Base-by-base conservation (phyloP, 2,329 filamentous ascomycete species). In the Alternaria longipes region DNA sequence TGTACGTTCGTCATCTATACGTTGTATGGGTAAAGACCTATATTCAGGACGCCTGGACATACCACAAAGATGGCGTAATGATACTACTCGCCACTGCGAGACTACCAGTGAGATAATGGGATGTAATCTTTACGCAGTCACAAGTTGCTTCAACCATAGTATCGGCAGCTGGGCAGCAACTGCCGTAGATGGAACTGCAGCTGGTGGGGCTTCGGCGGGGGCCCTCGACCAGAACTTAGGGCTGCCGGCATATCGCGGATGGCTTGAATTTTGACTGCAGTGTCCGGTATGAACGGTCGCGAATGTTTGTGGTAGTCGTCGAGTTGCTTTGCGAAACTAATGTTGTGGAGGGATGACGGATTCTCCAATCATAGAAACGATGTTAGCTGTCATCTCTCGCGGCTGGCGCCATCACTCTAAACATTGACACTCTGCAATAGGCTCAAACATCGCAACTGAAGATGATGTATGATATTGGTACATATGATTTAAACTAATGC, bases 131-230 rank as follows among this genome's bases (percentile, higher is more conserved):
- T 38, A 26, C 36, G 54, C 26, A 12, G 36, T 51, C 54, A 51
- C 46, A 51, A 11, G 28, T 28, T 44, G 46, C n/a, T 44, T 16
- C 30, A 20, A 44, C 22, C n/a, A 50, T 30, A 59, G 28, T 57
- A 44, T 55, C 44, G 44, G 44, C 22, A 51, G 26, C 52, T 56
- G 57, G 57, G 51, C 52, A 59, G 36, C 8, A 59, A 59, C 57
- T 59, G 52, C 57, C 57, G 52, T 50, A 50, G 24, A 54, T 59
- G 45, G 49, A 49, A 45, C 36, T 30, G 24, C 30, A 18, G 24
- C 38, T 55, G 36, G 57, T 60, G 52, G 57, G 57, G 57, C 57
- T 45, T 55, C 56, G 36, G 42, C 20, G 36, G 50, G 46, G 54
- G 41, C n/a, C 44, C 34, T 55, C 26, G 30, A 18, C 8, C 46